phyloP scores from a whole-genome alignment of 1,284 basidiomycete genomes.

The Veloporphyrellus conicus region DNA sequence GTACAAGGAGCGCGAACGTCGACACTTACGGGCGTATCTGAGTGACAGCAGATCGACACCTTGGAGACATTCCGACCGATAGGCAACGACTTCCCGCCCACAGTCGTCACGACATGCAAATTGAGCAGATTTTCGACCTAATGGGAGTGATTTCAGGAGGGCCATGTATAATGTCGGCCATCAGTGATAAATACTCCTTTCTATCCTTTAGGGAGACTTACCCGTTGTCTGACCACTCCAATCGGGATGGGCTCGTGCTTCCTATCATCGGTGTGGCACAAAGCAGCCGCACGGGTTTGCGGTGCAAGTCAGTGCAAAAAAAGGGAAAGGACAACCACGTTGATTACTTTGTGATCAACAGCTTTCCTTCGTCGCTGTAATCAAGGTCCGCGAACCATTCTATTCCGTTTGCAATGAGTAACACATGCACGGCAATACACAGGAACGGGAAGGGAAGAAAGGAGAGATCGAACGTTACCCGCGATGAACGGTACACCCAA shows the following conservation, averaged over 20 bases:
- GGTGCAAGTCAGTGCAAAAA: background rate
- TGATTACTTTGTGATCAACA: slow-evolving; percentile 52
- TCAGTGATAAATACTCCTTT: background rate
- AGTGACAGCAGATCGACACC: slow-evolving; percentile 62
- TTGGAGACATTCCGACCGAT: slow-evolving; percentile 43
- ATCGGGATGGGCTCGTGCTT: slow-evolving; percentile 48
- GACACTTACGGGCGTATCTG: slow-evolving; percentile 55
- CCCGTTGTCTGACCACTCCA: slow-evolving; percentile 43
- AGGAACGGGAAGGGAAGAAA: no score
- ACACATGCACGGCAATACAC: background rate
- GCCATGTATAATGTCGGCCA: background rate
- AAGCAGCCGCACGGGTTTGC: background rate
- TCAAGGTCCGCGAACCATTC: slow-evolving; percentile 65
- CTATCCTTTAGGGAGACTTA: slow-evolving; percentile 23
- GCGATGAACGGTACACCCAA: slow-evolving; percentile 55
- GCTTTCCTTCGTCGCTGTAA: slow-evolving; percentile 50
- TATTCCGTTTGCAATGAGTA: slow-evolving; percentile 18
- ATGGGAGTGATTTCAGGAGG: background rate
- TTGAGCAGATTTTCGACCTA: slow-evolving; percentile 47
- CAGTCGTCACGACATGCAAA: slow-evolving; percentile 45
- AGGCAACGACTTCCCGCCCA: slow-evolving; percentile 39
- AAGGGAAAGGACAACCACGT: no score
- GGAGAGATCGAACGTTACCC: slow-evolving; percentile 36
- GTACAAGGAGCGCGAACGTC: background rate
- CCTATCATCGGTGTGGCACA: slow-evolving; percentile 27